Conservation (phyloP, 2,329 filamentous ascomycete species). For the Aspergillus awamori region DNA sequence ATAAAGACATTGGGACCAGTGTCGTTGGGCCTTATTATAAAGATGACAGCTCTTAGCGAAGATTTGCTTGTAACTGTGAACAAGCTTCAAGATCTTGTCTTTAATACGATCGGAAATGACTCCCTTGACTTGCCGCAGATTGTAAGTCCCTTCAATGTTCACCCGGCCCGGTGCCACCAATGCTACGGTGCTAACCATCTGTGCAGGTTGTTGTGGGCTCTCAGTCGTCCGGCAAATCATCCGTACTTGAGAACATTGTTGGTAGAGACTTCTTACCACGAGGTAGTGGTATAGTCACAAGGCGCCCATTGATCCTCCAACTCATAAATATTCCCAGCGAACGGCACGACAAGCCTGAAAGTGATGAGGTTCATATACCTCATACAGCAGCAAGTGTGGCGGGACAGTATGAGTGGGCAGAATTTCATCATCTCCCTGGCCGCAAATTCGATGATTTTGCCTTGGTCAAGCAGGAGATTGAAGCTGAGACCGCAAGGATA, state of each 20-base stretch:
- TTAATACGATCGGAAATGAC: constrained; percentile 99
- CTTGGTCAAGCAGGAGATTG: constrained; percentile 94
- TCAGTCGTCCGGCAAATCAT: constrained; percentile 97
- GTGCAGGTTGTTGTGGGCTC: constrained; percentile 92
- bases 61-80: constrained; percentile 95
- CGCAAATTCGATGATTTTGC: constrained; percentile 87
- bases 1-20: not conserved
- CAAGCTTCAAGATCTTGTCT: constrained; percentile 96
- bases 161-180: not conserved
- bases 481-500: constrained; percentile 93
- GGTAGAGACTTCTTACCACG: constrained; percentile 95
- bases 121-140: constrained; percentile 97
- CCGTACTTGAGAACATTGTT: constrained; percentile 97
- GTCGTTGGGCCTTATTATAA: constrained; percentile 15
- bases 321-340: constrained; percentile 91
- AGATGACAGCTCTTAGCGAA: constrained; percentile 94
- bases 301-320: constrained; percentile 91
- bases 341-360: constrained; percentile 67
- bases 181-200: constrained; percentile 15
- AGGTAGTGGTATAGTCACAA: constrained; percentile 94
- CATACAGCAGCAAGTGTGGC: constrained; percentile 77
- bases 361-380: constrained; percentile 67
- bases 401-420: constrained; percentile 76
- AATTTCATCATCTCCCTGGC: constrained; percentile 93
- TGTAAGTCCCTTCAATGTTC: constrained; percentile 60